Conservation (phyloP, 108 stramenopile genomes). For the Cyclotella baltica region DNA sequence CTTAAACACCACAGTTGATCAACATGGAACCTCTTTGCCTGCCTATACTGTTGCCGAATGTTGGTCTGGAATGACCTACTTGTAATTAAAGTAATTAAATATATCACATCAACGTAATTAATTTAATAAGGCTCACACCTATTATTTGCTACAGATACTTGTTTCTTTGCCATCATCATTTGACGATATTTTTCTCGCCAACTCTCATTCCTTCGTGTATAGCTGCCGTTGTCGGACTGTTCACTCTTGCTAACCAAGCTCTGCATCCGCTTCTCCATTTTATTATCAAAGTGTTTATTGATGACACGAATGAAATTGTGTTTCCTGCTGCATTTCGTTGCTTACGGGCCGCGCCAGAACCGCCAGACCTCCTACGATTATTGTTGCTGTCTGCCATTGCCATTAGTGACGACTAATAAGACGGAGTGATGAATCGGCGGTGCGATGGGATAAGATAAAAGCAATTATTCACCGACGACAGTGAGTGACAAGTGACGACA, state of each 20-base stretch:
- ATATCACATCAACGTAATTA: no score
- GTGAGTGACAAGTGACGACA: no score
- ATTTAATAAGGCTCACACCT: no score
- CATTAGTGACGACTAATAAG: no score
- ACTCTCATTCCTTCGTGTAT: background rate
- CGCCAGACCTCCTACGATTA: no score
- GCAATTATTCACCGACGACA: no score
- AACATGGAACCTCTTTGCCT: background rate
- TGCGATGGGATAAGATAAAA: no score
- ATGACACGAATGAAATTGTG: background rate
- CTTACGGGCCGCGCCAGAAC: no score
- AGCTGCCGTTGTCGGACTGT: background rate
- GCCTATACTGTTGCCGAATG: background rate
- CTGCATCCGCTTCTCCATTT: background rate
- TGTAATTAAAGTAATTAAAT: no score
- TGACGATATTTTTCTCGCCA: background rate
- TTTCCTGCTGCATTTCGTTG: no score
- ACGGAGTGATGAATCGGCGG: no score
- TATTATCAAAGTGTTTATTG: conserved; percentile 1
- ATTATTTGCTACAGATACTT: background rate
- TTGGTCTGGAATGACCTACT: background rate
- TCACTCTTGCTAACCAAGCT: background rate
- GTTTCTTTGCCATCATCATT: background rate
- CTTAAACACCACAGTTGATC: background rate
- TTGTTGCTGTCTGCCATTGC: no score